Conservation (phyloP, 371 early-diverging fungal species). For the Mucor plumbeus region DNA sequence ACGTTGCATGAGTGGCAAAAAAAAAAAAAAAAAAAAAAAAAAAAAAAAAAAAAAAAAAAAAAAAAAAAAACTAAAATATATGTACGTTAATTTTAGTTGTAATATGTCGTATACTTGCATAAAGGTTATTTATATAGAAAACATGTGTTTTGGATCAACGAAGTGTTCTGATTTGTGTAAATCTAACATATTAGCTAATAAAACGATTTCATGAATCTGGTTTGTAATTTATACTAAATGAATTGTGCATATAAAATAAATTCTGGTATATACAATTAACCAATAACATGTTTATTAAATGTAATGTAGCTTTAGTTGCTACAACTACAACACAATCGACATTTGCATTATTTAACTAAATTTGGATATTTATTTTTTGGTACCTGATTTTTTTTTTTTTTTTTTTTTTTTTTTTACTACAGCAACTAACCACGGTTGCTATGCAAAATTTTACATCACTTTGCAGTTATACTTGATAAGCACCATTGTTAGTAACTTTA, state of each 20-base stretch:
- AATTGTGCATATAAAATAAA: background rate
- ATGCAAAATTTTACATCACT: too few species aligned
- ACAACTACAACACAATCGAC: background rate
- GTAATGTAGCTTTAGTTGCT: too few species aligned
- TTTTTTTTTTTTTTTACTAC: background rate
- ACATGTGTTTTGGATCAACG: constrained; percentile 4
- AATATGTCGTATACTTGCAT: constrained; percentile 1
- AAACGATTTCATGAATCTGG: background rate
- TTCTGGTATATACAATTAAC: too few species aligned
- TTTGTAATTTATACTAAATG: background rate
- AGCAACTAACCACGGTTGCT: background rate
- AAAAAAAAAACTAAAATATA: background rate
- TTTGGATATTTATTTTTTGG: background rate
- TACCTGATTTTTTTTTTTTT: constrained; percentile 1
- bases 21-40: background rate
- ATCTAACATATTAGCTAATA: background rate
- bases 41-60: background rate
- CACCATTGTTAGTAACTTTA: background rate
- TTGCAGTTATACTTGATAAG: too few species aligned
- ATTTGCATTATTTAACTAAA: background rate
- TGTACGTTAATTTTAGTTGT: background rate
- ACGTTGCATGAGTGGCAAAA: constrained; percentile 1
- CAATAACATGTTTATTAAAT: too few species aligned
- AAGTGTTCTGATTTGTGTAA: background rate
- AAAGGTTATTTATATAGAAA: background rate